Evolutionary conservation across 768 basidiomycete species (phyloP).

Genomic region (Tricholoma sp.): DNA sequence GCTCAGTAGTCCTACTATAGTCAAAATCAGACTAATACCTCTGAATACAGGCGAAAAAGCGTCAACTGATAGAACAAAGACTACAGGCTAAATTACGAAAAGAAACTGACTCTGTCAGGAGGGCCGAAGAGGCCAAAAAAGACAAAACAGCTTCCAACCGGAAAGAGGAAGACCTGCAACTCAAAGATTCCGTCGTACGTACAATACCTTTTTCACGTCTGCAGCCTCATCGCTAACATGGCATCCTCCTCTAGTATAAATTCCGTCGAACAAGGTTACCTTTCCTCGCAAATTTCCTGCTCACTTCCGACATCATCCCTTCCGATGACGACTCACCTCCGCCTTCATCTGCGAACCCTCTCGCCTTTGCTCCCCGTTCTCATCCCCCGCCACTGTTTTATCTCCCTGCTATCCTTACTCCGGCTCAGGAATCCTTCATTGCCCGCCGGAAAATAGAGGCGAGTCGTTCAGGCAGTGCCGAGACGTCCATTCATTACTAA

Average conservation of each 20-base stretch:
- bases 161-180: constrained; percentile 77
- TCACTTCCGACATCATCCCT: constrained; percentile 67
- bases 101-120: constrained; percentile 82
- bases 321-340: constrained; percentile 30
- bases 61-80: constrained; percentile 78
- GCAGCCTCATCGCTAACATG: neutral
- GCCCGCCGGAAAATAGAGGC: constrained; percentile 60
- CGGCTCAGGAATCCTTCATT: constrained; percentile 68
- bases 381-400: constrained; percentile 79
- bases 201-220: neutral
- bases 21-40: neutral
- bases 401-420: constrained; percentile 62
- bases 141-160: constrained; percentile 72
- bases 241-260: constrained; percentile 48
- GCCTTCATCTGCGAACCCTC: constrained; percentile 27
- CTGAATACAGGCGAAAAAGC: constrained; percentile 67
- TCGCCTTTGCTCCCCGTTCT: constrained; percentile 49
- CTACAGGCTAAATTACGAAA: constrained; percentile 79
- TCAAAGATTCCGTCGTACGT: constrained; percentile 78
- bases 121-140: constrained; percentile 82
- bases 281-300: constrained; percentile 66
- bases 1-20: neutral
- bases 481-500: constrained; percentile 3
- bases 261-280: constrained; percentile 69
- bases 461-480: constrained; percentile 8